Evolutionary conservation across 768 basidiomycete species (phyloP).

Genomic region (Panus rudis): DNA sequence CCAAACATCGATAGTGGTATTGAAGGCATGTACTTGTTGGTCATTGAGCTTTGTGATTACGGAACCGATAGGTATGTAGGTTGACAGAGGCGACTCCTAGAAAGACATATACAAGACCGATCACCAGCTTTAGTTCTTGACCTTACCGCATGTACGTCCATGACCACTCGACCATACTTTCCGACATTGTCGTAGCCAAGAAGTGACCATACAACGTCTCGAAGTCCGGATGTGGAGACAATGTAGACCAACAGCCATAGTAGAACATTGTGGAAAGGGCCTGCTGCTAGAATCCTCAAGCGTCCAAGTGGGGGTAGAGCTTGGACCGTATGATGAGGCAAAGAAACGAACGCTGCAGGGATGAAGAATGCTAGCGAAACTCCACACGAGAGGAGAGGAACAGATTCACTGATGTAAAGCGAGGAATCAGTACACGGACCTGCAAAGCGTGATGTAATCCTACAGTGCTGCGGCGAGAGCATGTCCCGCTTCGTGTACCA

Average conservation of each 20-base stretch:
- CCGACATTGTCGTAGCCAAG: slow-evolving; percentile 50
- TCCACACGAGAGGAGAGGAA: slow-evolving; percentile 58
- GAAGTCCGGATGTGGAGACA: slow-evolving; percentile 23
- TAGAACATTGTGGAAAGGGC: slow-evolving; percentile 72
- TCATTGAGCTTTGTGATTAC: slow-evolving; percentile 68
- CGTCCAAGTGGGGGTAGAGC: slow-evolving; percentile 35
- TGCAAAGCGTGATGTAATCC: slow-evolving; percentile 18
- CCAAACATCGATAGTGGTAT: slow-evolving; percentile 36
- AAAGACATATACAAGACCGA: background rate
- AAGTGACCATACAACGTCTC: slow-evolving; percentile 8
- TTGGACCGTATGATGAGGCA: slow-evolving; percentile 38
- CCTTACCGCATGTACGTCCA: slow-evolving; percentile 48
- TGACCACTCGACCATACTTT: slow-evolving; percentile 45
- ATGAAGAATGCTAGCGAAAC: slow-evolving; percentile 53
- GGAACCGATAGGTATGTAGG: slow-evolving; percentile 47
- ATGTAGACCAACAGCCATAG: slow-evolving; percentile 43
- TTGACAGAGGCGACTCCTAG: slow-evolving; percentile 57
- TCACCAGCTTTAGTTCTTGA: background rate
- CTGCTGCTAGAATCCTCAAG: slow-evolving; percentile 62
- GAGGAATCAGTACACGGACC: background rate
- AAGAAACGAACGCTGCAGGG: slow-evolving; percentile 70
- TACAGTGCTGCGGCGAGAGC: slow-evolving; percentile 70
- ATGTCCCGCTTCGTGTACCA: slow-evolving; percentile 80
- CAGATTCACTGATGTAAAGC: slow-evolving; percentile 41
- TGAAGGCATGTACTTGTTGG: slow-evolving; percentile 29